Conservation (phyloP, 2,329 filamentous ascomycete species). For the Trichoderma sp. region DNA sequence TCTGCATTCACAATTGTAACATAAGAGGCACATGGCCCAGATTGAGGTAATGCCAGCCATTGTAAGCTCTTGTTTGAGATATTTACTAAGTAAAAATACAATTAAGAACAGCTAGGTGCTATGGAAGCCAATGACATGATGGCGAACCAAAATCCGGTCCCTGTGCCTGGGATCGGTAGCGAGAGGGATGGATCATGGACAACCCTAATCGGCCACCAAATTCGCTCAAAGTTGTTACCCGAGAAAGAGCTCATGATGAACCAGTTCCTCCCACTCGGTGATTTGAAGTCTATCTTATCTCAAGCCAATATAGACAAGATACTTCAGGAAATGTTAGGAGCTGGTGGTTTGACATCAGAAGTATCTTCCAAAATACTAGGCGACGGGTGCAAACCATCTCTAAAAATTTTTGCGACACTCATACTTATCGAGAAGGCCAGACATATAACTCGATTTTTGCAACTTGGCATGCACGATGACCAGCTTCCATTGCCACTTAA, state of each 20-base stretch:
- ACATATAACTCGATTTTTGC: background rate
- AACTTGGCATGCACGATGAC: background rate
- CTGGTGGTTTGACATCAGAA: background rate
- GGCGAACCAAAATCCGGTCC: no score
- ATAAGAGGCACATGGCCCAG: no score
- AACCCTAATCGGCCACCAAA: background rate
- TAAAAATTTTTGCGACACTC: background rate
- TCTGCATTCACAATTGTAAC: no score
- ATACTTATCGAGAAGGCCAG: background rate
- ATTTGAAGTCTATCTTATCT: background rate
- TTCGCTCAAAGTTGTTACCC: background rate
- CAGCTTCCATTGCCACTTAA: background rate
- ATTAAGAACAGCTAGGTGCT: accelerated
- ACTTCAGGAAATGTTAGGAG: background rate
- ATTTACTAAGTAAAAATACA: no score
- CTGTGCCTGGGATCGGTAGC: no score
- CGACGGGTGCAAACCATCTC: background rate
- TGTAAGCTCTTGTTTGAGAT: no score
- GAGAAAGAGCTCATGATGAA: background rate
- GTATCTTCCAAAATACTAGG: background rate
- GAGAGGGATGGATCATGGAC: background rate
- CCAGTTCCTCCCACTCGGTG: background rate
- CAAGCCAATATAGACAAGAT: accelerated
- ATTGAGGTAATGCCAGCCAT: no score
- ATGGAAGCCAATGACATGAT: background rate